Percentiles rank a stretch among this genome's conserved stretches.
These are phyloP conservation scores for Leccinum pachyderme DNA, from an alignment of 1,284 basidiomycete genomes.

Conservation along the genomic window DNA sequence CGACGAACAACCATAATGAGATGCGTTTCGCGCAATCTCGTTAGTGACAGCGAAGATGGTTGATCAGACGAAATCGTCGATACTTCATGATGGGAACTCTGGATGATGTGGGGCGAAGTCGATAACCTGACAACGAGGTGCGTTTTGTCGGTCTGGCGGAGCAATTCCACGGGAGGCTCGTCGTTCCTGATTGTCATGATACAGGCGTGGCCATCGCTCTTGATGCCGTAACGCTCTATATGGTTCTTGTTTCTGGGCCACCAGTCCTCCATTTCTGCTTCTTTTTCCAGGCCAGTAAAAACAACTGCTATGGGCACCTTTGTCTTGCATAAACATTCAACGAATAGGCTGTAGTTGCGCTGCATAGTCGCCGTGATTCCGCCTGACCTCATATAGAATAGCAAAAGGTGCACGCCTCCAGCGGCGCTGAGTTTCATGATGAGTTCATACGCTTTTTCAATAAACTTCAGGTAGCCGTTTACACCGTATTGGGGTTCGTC, in stretches of 20 bases:
- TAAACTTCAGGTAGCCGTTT: not conserved
- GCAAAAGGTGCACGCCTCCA: not conserved
- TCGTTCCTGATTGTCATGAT: not conserved
- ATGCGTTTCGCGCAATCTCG: no score
- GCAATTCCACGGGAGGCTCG: not conserved
- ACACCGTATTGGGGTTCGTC: accelerated
- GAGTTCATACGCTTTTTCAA: not conserved
- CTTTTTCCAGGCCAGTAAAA: not conserved
- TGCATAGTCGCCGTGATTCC: not conserved
- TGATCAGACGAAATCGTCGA: no score
- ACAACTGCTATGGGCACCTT: not conserved
- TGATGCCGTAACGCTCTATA: not conserved
- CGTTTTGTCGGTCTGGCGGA: no score
- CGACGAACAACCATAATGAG: no score
- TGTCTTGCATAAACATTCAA: not conserved
- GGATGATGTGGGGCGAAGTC: no score
- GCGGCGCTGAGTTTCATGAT: not conserved
- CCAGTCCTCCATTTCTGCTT: not conserved
- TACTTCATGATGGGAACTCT: no score
- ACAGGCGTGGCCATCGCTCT: not conserved
- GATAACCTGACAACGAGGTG: no score
- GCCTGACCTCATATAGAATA: not conserved
- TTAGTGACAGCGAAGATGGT: no score
- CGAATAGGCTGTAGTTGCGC: not conserved
- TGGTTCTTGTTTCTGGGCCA: not conserved